phyloP scores from a whole-genome alignment of 1,139 yeast species.

The Yamadazyma sp. region DNA sequence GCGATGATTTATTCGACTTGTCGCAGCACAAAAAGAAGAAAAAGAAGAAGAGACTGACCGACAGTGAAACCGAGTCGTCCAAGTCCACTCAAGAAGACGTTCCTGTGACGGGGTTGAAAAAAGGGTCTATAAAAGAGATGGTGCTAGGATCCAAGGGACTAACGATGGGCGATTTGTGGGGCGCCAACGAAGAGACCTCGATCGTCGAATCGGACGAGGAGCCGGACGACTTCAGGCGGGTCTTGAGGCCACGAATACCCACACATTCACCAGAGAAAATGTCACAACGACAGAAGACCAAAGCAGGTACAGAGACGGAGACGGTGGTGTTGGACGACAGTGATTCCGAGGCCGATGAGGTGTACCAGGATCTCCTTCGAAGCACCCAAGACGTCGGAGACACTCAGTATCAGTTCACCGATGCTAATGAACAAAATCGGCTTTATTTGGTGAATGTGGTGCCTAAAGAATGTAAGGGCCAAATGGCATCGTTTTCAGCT shows the following conservation, averaged over 20 bases:
- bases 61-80: not conserved
- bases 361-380: slow-evolving; percentile 1
- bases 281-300: not conserved
- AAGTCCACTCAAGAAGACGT: not conserved
- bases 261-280: not conserved
- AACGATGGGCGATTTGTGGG: too few species aligned
- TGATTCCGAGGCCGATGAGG: slow-evolving; percentile 1
- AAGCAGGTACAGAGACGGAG: too few species aligned
- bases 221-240: not conserved
- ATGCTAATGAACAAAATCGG: slow-evolving; percentile 29
- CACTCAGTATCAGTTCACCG: slow-evolving; percentile 21
- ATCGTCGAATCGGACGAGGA: slow-evolving; percentile 1
- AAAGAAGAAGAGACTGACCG: not conserved
- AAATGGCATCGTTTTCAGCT: slow-evolving; percentile 27
- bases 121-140: slow-evolving; percentile 1
- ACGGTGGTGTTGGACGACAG: not conserved
- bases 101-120: not conserved
- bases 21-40: slow-evolving; percentile 1
- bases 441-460: slow-evolving; percentile 30
- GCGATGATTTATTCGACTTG: slow-evolving; percentile 6
- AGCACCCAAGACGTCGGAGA: slow-evolving; percentile 3
- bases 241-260: too few species aligned
- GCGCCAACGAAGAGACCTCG: too few species aligned
- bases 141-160: slow-evolving; percentile 1
- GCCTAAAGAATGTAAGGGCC: slow-evolving; percentile 24